Evolutionary conservation across 108 stramenopile genomes (phyloP), one percentile per base, ranked within the genome.

Genomic region (Pseudonitzschia pungens): DNA sequence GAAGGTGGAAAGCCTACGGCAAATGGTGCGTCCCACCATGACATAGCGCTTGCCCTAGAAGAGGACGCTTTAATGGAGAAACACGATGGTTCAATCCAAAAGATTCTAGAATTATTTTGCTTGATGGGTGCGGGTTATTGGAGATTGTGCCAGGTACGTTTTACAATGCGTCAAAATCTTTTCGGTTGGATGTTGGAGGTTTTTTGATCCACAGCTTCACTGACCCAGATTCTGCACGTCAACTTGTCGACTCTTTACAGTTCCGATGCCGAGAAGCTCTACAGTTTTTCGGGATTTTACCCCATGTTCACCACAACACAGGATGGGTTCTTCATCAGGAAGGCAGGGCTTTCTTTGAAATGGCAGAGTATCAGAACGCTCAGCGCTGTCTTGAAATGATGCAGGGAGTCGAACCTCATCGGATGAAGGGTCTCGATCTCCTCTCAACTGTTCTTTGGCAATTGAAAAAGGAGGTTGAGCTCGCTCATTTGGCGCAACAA

Each of bases 401-500:
- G 96, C 92, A 90, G 72, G 77, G 77, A 28, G 67, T 87, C 16
- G 96, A 97, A 41, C 97, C 98, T 18, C 88, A 97, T 75, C 89
- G 96, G 2, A 84, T 97, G 80, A 91, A 86, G 51, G 98, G 98
- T 26, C 77, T 98, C 15, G 98, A 98, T 22, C 72, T 96, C 27
- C 83, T 97, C 18, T 92, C 91, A 20, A 97, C 98, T 5, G 88
- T 93, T 2, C 79, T 96, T 10, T 99, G 97, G 96, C 97, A 98
- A 64, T 77, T 96, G 40, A 98, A 98, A 85, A 88, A 94, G 65
- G 97, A 98, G 77, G 96, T 97, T 41, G 96, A 97, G 70, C 77
- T 99, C 31, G 91, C 94, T 33, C 88, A 96, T 77, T 80, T 99
- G 63, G 96, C 98, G 9, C 97, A 97, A 73, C 76, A 86, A 41